Evolutionary conservation across 2,329 filamentous ascomycete genomes (phyloP), one percentile per base, ranked within the genome.

Genomic region (Pseudocercospora pini-densiflorae): DNA sequence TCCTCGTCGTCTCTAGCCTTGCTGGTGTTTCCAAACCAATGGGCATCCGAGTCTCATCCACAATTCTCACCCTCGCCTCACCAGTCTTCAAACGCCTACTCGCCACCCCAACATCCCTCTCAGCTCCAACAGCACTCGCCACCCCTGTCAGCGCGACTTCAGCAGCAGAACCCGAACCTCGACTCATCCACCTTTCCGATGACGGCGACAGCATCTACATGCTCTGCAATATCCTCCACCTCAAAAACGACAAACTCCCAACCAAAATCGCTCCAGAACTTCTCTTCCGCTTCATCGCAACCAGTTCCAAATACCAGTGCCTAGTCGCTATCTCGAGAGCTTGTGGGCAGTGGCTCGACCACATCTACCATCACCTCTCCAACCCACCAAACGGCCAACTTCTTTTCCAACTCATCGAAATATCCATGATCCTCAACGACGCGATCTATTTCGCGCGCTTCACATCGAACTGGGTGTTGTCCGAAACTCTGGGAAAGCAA

Each of bases 391-490:
- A 62, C 27, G 27, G 43, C 31, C 16, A 29, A 19, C 61, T 67
- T 43, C 43, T 65, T 43, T 70, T 71, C 58, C 62, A 68, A 19
- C 68, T 73, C 59, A 65, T 76, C 47, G 67, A 76, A 61, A 71
- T 73, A 1, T 65, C 71, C 12, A 70, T 67, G 51, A 23, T 72
- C 33, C 71, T 75, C 63, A 70, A 75, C 59, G 74, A 77, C 58
- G 68, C 75, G 16, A 59, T 69, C 61, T 76, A 65, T 62, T 76
- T 76, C 68, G 68, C 73, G 3, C 70, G 74, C 51, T 74, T 76
- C 68, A 72, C 73, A 10, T 64, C 69, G 16, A 70, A 67, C 59
- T 76, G 66, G 64, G 62, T 75, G 23, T 65, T 68, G n/a, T 49
- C 51, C 5, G 61, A 63, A 43, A 54, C 68, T 9, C 16, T 68